These are phyloP conservation scores for Elsinoe ampelina DNA, from an alignment of 2,329 filamentous ascomycete genomes.

Conservation along the genomic window DNA sequence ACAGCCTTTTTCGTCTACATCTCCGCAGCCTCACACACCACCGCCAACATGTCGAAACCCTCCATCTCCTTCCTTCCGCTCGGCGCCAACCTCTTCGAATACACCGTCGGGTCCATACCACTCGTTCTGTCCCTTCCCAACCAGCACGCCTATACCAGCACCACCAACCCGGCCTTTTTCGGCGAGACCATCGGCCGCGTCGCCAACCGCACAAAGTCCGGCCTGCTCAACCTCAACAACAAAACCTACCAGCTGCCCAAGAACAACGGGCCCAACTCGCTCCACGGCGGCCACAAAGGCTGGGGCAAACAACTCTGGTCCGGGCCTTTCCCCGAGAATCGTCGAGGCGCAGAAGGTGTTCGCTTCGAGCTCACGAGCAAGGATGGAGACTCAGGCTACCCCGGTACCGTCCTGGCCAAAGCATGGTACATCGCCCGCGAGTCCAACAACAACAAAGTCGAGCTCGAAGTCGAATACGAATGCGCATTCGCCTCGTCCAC, in stretches of 20 bases:
- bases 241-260: slow-evolving; percentile 59
- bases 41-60: background rate
- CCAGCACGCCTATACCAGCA: slow-evolving; percentile 60
- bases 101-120: slow-evolving; percentile 68
- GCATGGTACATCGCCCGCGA: slow-evolving; percentile 68
- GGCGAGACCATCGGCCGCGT: slow-evolving; percentile 84
- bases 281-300: slow-evolving; percentile 49
- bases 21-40: no score
- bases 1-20: background rate
- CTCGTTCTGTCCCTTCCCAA: slow-evolving; percentile 82
- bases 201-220: slow-evolving; percentile 70
- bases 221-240: slow-evolving; percentile 64
- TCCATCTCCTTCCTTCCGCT: slow-evolving; percentile 60
- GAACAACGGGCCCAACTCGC: slow-evolving; percentile 68
- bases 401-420: slow-evolving; percentile 68
- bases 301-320: slow-evolving; percentile 76
- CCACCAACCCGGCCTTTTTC: slow-evolving; percentile 71
- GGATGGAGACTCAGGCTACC: slow-evolving; percentile 84
- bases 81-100: slow-evolving; percentile 71
- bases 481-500: slow-evolving; percentile 57
- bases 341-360: slow-evolving; percentile 36
- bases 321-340: slow-evolving; percentile 54
- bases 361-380: slow-evolving; percentile 51
- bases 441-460: slow-evolving; percentile 52
- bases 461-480: slow-evolving; percentile 83